These are phyloP conservation scores for Hypoxylon sp. DNA, from an alignment of 2,329 filamentous ascomycete genomes.

Conservation along the genomic window DNA sequence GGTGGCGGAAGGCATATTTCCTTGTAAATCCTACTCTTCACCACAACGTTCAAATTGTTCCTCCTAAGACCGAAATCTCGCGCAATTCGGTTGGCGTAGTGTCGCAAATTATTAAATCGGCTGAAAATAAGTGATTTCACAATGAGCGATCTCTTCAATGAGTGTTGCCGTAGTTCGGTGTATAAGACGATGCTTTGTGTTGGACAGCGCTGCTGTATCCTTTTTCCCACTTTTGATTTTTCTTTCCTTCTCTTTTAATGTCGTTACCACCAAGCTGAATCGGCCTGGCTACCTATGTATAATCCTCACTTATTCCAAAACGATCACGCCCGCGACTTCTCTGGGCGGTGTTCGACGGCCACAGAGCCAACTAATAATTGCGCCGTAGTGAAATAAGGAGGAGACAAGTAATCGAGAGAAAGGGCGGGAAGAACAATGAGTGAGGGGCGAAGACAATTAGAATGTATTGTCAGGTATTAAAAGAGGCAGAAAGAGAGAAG, in stretches of 20 bases:
- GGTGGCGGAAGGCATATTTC: slow-evolving; percentile 74
- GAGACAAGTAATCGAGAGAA: slow-evolving; percentile 23
- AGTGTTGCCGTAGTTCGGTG: slow-evolving; percentile 47
- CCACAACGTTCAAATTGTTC: slow-evolving; percentile 18
- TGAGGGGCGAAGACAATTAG: slow-evolving; percentile 38
- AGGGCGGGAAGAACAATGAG: slow-evolving; percentile 43
- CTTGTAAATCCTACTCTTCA: slow-evolving; percentile 36
- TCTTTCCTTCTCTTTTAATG: slow-evolving; percentile 44
- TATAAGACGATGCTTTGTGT: slow-evolving; percentile 45
- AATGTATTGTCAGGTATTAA: slow-evolving; percentile 48
- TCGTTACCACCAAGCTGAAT: slow-evolving; percentile 36
- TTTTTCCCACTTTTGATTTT: slow-evolving; percentile 49
- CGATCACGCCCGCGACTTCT: slow-evolving; percentile 29
- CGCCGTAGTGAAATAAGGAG: slow-evolving; percentile 21
- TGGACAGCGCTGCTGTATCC: slow-evolving; percentile 71
- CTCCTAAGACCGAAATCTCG: slow-evolving; percentile 3
- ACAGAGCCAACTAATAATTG: slow-evolving; percentile 17
- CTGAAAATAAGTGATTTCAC: slow-evolving; percentile 41
- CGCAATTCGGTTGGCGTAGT: slow-evolving; percentile 14
- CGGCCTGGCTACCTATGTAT: slow-evolving; percentile 27
- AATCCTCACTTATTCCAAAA: slow-evolving; percentile 34
- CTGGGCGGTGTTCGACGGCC: slow-evolving; percentile 13
- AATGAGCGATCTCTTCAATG: slow-evolving; percentile 44
- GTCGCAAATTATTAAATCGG: slow-evolving; percentile 30
- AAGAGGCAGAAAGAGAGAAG: slow-evolving; percentile 34